Conservation (phyloP, 2,329 filamentous ascomycete species). For the Colletotrichum sp. region DNA sequence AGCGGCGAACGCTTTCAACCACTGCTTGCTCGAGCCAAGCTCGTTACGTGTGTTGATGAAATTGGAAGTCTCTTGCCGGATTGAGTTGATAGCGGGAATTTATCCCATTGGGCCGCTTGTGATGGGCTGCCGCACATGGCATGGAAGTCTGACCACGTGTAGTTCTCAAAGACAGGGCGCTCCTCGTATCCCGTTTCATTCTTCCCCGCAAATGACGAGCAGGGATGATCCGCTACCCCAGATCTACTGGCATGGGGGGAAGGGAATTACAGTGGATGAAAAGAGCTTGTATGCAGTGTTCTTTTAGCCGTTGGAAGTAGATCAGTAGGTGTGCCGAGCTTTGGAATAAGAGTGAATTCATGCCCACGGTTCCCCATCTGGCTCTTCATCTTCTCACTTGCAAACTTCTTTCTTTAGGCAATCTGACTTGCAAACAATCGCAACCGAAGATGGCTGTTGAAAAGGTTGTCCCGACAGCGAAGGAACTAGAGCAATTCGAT, state of each 20-base stretch:
- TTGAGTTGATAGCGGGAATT: background rate
- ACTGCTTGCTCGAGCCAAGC: background rate
- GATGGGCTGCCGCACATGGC: background rate
- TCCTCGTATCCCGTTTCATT: background rate
- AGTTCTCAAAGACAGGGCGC: background rate
- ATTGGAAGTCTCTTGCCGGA: accelerated
- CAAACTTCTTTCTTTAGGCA: accelerated
- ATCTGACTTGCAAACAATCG: too few species aligned
- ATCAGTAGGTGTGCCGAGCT: background rate
- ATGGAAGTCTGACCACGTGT: background rate
- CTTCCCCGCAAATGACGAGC: background rate
- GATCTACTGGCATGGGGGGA: background rate
- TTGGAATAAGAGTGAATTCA: background rate
- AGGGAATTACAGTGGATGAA: background rate
- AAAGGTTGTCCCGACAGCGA: background rate
- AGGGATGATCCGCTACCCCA: background rate
- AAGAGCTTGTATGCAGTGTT: background rate
- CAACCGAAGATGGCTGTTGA: background rate
- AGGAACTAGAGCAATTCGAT: background rate
- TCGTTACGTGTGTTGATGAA: background rate
- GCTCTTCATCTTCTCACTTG: accelerated
- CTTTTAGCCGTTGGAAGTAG: background rate
- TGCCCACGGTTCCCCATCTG: accelerated
- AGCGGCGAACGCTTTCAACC: background rate
- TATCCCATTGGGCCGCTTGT: background rate